A percentile compares a stretch with the other conserved stretches of the same genome.
Conservation (phyloP, 83 land plant genomes). For the Thuja plicata region DNA sequence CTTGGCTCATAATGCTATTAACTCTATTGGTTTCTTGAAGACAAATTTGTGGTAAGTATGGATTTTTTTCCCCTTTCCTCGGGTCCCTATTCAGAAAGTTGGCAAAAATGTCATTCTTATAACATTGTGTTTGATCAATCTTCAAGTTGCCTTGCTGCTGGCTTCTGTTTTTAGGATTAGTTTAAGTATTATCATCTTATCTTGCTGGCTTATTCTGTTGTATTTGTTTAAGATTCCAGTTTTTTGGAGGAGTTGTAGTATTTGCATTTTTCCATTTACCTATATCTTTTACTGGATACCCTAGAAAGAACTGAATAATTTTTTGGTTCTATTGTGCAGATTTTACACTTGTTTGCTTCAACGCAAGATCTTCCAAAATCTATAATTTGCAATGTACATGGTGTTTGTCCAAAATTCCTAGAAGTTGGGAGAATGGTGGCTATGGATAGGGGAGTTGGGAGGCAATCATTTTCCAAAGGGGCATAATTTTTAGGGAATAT, state of each 20-base stretch:
- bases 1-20: no score
- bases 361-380: slow-evolving; percentile 93
- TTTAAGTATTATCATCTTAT: not conserved
- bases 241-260: slow-evolving; percentile 79
- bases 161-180: not conserved
- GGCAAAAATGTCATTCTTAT: not conserved
- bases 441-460: slow-evolving; percentile 56
- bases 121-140: not conserved
- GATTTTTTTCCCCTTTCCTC: not conserved
- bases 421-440: slow-evolving; percentile 80
- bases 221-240: slow-evolving; percentile 36
- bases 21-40: slow-evolving; percentile 80
- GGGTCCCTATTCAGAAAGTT: not conserved
- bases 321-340: slow-evolving; percentile 37
- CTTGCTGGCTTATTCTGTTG: not conserved
- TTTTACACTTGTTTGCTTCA: slow-evolving; percentile 91
- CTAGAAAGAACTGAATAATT: no score
- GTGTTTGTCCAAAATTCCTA: slow-evolving; percentile 92
- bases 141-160: not conserved
- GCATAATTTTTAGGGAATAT: slow-evolving; percentile 97
- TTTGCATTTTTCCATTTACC: not conserved
- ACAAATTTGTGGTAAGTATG: slow-evolving; percentile 77
- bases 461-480: slow-evolving; percentile 78
- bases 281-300: not conserved
- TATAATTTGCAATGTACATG: slow-evolving; percentile 93